Evolutionary conservation across 805 yeast species (phyloP).

Genomic region (Isabelozyma pseudorhagii): DNA sequence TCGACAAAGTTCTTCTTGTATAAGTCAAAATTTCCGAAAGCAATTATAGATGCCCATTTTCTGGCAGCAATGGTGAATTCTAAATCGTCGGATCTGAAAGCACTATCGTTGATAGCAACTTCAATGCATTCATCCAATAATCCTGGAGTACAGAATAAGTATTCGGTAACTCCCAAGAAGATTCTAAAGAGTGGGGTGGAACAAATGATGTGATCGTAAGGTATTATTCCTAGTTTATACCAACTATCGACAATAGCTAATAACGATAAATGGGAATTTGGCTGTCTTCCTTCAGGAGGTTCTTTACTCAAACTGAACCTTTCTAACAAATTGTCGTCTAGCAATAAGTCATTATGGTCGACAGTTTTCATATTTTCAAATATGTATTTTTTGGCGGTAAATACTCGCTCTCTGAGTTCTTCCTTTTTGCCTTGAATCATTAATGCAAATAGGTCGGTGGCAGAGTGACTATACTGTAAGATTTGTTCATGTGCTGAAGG

Average conservation of each 20-base stretch:
- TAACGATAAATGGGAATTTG: conserved; percentile 86
- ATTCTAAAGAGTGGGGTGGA: conserved; percentile 91
- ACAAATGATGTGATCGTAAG: conserved; percentile 95
- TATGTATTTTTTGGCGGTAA: conserved; percentile 68
- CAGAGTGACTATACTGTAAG: conserved; percentile 81
- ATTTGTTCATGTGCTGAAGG: conserved; percentile 93
- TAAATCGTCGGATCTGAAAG: conserved; percentile 84
- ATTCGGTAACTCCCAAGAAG: conserved; percentile 91
- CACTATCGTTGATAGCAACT: conserved; percentile 62
- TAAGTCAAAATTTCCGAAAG: conserved; percentile 67
- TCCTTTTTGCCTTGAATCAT: conserved; percentile 69
- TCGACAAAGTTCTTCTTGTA: conserved; percentile 72
- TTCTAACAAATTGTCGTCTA: conserved; percentile 77
- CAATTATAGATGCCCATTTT: conserved; percentile 79
- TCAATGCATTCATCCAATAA: conserved; percentile 76
- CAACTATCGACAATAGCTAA: conserved; percentile 93
- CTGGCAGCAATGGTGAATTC: conserved; percentile 92
- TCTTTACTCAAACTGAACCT: conserved; percentile 72
- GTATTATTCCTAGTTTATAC: conserved; percentile 79
- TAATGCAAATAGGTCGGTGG: conserved; percentile 76
- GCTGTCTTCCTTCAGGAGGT: conserved; percentile 65
- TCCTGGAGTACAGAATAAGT: conserved; percentile 80
- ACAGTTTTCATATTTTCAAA: conserved; percentile 56
- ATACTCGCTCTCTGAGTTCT: conserved; percentile 56
- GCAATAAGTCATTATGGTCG: conserved; percentile 53